phyloP scores from a whole-genome alignment of 2,329 filamentous ascomycete species.

The Sphaerostilbella broomeana region DNA sequence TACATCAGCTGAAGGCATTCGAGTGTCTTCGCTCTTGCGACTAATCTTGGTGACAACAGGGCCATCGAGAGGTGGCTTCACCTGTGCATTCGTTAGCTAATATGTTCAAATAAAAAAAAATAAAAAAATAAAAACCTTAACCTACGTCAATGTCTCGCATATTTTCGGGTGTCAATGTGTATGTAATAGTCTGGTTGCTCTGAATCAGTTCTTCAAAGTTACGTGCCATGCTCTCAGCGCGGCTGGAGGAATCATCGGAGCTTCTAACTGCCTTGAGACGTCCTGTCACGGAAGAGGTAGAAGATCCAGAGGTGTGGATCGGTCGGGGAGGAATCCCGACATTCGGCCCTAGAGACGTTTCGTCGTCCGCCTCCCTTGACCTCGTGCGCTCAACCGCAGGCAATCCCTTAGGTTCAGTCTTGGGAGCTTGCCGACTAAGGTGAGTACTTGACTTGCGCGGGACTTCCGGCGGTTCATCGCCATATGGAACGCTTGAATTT shows the following conservation, averaged over 20 bases:
- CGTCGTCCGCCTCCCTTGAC: slow-evolving; percentile 31
- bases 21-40: slow-evolving; percentile 43
- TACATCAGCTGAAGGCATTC: slow-evolving; percentile 29
- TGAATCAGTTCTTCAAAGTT: slow-evolving; percentile 76
- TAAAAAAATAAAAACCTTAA: slow-evolving; percentile 11
- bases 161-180: slow-evolving; percentile 71
- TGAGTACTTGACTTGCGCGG: slow-evolving; percentile 25
- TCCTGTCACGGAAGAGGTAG: slow-evolving; percentile 31
- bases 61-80: slow-evolving; percentile 36
- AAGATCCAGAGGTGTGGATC: slow-evolving; percentile 45
- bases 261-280: slow-evolving; percentile 49
- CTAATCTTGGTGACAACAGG: slow-evolving; percentile 35
- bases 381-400: slow-evolving; percentile 33
- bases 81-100: slow-evolving; percentile 22
- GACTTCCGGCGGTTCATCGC: slow-evolving; percentile 27
- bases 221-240: slow-evolving; percentile 53
- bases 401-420: slow-evolving; percentile 30
- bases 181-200: slow-evolving; percentile 76
- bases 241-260: slow-evolving; percentile 46
- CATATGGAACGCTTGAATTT: too few relatives aligned
- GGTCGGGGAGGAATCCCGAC: slow-evolving; percentile 26
- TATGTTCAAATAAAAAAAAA: neutral
- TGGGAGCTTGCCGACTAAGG: slow-evolving; percentile 20
- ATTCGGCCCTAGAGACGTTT: slow-evolving; percentile 19
- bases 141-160: slow-evolving; percentile 71